Base-by-base conservation (phyloP, 179 eudicot species). In the Spergularia azorica region DNA sequence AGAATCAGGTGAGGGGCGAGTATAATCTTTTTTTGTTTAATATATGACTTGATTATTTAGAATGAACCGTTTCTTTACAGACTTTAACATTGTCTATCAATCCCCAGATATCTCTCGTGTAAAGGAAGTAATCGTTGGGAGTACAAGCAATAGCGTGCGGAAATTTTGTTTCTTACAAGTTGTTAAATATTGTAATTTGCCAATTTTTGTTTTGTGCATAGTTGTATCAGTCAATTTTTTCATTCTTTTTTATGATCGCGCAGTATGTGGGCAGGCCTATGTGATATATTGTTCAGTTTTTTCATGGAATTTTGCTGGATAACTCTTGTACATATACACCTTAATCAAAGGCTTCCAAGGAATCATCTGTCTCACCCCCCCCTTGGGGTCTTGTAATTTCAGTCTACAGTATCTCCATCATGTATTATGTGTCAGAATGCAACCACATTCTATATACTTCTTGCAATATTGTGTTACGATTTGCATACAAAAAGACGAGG, bases 101-200 rank as follows among this genome's bases (percentile, higher is more conserved):
- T 43, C 54, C 15, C 43, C 85, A 83, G 86, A 83, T 73, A 38
- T 56, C 78, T 67, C 7, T 65, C 48, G 74, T 69, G 73, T 76
- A 79, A 76, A 79, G 57, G 70, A 63, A 58, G 67, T 39, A 4
- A 55, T 63, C 51, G 18, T 63, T 64, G 56, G 76, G 32, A 76
- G 68, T 9, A 18, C 72, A 46, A 51, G 73, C 74, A 17, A 72
- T 12, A 59, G 71, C 16, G 81, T 54, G 63, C n/a, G 51, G 18
- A 69, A 76, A 73, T 79, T 76, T 65, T 66, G 77, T 79, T 76
- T 57, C 59, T 9, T 57, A 48, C 50, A 36, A 57, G 67, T 79
- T 79, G 67, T 79, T 79, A 14, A 16, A 75, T 79, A 77, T 20
- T 83, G 83, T 83, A 79, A 76, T 71, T 52, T 79, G 48, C 79